phyloP scores from a whole-genome alignment of 768 basidiomycete genomes.

The Boletus rubroflammeus region DNA sequence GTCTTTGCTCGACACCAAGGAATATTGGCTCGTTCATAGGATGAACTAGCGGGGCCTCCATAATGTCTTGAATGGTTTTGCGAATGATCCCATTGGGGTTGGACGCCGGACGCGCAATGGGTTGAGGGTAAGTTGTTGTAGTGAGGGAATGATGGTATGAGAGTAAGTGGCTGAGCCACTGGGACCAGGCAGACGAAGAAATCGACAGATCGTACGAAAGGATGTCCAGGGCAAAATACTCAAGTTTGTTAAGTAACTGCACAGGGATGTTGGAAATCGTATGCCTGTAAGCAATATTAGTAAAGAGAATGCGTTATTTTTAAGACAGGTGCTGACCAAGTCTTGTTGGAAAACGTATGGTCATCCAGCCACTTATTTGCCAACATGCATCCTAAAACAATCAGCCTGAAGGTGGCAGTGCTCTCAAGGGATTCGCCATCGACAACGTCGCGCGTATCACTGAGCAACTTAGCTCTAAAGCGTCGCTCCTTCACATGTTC shows the following conservation, averaged over 20 bases:
- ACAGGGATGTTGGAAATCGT: constrained; percentile 76
- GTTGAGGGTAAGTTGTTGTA: constrained; percentile 60
- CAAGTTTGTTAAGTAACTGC: constrained; percentile 64
- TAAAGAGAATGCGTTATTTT: neutral
- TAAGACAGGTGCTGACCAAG: constrained; percentile 52
- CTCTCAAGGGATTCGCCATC: constrained; percentile 51
- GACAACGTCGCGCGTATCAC: constrained; percentile 40
- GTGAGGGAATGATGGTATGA: constrained; percentile 63
- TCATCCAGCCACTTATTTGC: constrained; percentile 89
- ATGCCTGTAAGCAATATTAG: constrained; percentile 49
- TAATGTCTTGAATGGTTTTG: constrained; percentile 65
- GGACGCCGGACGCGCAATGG: constrained; percentile 72
- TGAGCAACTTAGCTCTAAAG: constrained; percentile 63
- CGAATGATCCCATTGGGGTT: constrained; percentile 70
- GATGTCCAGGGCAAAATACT: constrained; percentile 66
- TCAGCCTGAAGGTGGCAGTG: constrained; percentile 65
- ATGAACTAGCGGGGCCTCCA: constrained; percentile 43
- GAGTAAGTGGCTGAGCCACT: constrained; percentile 66
- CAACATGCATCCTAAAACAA: constrained; percentile 79
- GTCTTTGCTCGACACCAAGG: constrained; percentile 65
- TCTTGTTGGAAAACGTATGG: constrained; percentile 87
- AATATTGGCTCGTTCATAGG: constrained; percentile 56
- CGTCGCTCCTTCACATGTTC: constrained; percentile 57
- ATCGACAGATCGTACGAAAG: constrained; percentile 71
- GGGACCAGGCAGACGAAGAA: constrained; percentile 58